Evolutionary conservation across 2,329 filamentous ascomycete species (phyloP), one percentile per base, ranked within the genome.

Genomic region (Aspergillus nomiae): DNA sequence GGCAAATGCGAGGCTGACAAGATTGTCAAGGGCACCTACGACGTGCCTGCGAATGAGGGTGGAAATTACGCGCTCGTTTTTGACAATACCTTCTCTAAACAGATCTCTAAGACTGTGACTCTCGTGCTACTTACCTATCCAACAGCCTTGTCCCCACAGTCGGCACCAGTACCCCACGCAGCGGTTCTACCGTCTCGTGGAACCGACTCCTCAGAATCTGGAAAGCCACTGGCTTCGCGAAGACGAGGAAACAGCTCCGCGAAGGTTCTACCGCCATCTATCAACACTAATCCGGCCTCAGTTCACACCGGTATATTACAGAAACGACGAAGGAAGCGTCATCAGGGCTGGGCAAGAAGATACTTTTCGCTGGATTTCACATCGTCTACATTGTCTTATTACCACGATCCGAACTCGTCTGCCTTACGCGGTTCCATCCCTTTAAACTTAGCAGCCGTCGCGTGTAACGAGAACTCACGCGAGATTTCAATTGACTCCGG

Each of bases 41-140:
- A 97, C 74, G 92, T 98, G 28, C 82, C 83, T 0, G 73, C 82
- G 9, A 88, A 88, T 38, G 88, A 95, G 67, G 92, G 89, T 28
- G 95, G 95, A 73, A 97, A 97, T 87, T 99, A 96, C 76, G 95
- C 94, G 61, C 83, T 99, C 65, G 92, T 98, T 36, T 97, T 99
- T 74, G 95, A 99, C 86, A 99, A 99, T 75, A 99, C 95, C 32
- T 99, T 99, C 76, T 97, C 94, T 64, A 98, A 97, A 81, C 92
- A 90, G 77, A 90, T 91, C 48, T 95, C 94, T 59, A 99, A 99
- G 81, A 97, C 91, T 34, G 93, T 93, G 24, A 98, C 94, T 9
- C 92, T 99, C 73, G 94, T 97, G 41, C 87, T 99, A 58, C 86
- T 98, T 76, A 98, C 93, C 45, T 97, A 98, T 73, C 94, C 94